A percentile compares a stretch with the other conserved stretches of the same genome.
phyloP scores from a whole-genome alignment of 2,329 filamentous ascomycete genomes.

The Aspergillus awamori region DNA sequence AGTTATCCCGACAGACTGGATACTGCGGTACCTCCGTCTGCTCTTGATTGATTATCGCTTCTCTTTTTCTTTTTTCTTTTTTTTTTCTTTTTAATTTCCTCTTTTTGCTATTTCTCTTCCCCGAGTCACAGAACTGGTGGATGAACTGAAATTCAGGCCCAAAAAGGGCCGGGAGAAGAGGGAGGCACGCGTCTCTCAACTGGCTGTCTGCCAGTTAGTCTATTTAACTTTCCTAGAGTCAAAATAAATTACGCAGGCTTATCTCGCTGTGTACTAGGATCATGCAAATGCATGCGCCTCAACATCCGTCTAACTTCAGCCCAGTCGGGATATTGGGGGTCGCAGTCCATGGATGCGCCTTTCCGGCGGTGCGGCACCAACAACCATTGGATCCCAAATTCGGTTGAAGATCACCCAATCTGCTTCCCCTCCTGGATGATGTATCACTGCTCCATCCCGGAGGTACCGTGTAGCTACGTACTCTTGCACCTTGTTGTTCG shows the following conservation, averaged over 20 bases:
- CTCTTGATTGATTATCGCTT: background rate
- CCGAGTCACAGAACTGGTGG: background rate
- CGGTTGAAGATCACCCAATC: constrained; percentile 23
- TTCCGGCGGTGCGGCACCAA: constrained; percentile 34
- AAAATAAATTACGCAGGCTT: constrained; percentile 8
- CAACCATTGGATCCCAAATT: constrained; percentile 32
- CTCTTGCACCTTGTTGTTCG: background rate
- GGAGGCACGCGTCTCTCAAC: constrained; percentile 7
- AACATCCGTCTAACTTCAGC: constrained; percentile 8
- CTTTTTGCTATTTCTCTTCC: background rate
- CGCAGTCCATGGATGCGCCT: constrained; percentile 22
- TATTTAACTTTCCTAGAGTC: constrained; percentile 15
- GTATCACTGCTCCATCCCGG: background rate
- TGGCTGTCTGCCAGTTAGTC: constrained; percentile 8
- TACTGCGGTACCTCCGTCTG: constrained; percentile 21
- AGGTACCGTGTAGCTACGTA: background rate
- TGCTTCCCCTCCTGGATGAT: background rate
- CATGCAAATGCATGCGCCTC: constrained; percentile 11
- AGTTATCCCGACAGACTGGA: constrained; percentile 27
- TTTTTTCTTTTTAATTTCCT: too few relatives aligned
- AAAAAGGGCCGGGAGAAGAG: background rate
- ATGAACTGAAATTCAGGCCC: too few relatives aligned
- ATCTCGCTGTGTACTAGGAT: constrained; percentile 1
- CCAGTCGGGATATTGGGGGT: constrained; percentile 21
- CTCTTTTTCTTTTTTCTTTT: background rate